phyloP scores from a whole-genome alignment of 768 basidiomycete species.

The Rossbeevera mucosa region DNA sequence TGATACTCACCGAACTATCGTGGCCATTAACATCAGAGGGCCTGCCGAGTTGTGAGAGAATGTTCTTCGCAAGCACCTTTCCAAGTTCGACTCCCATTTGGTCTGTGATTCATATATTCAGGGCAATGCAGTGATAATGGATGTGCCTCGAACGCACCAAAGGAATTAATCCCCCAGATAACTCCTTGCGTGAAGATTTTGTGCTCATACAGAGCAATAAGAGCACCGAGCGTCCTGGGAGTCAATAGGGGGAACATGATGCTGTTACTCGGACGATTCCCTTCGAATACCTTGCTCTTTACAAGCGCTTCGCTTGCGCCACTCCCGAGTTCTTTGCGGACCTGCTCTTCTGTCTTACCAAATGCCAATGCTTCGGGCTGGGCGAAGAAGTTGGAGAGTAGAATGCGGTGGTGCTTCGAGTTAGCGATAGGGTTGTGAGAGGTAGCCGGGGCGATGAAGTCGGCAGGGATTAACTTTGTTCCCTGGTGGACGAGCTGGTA shows the following conservation, averaged over 20 bases:
- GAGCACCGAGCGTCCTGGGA: slow-evolving; percentile 80
- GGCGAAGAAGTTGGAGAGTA: slow-evolving; percentile 97
- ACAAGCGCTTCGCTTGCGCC: slow-evolving; percentile 78
- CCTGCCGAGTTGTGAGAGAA: slow-evolving; percentile 80
- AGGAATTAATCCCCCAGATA: slow-evolving; percentile 98
- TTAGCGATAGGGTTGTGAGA: slow-evolving; percentile 83
- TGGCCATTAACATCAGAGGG: slow-evolving; percentile 80
- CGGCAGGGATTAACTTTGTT: slow-evolving; percentile 86
- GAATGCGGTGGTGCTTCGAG: slow-evolving; percentile 95
- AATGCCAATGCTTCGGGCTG: slow-evolving; percentile 98
- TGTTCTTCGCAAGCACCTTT: slow-evolving; percentile 95
- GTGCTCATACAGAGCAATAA: slow-evolving; percentile 94
- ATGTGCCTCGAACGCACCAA: slow-evolving; percentile 50
- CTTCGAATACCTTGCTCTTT: slow-evolving; percentile 98
- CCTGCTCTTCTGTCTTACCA: slow-evolving; percentile 92
- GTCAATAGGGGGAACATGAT: slow-evolving; percentile 93
- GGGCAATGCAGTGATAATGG: neutral
- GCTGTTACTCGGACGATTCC: slow-evolving; percentile 94
- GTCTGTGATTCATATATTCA: slow-evolving; percentile 42
- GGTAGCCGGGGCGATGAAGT: slow-evolving; percentile 88
- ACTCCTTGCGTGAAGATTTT: slow-evolving; percentile 99
- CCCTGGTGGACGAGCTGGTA: slow-evolving; percentile 97
- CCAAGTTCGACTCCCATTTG: slow-evolving; percentile 99
- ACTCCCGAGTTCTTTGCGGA: slow-evolving; percentile 61
- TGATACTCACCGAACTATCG: slow-evolving; percentile 65